These are phyloP conservation scores for Saturnispora halmiae DNA, from an alignment of 805 yeast genomes.

Conservation along the genomic window DNA sequence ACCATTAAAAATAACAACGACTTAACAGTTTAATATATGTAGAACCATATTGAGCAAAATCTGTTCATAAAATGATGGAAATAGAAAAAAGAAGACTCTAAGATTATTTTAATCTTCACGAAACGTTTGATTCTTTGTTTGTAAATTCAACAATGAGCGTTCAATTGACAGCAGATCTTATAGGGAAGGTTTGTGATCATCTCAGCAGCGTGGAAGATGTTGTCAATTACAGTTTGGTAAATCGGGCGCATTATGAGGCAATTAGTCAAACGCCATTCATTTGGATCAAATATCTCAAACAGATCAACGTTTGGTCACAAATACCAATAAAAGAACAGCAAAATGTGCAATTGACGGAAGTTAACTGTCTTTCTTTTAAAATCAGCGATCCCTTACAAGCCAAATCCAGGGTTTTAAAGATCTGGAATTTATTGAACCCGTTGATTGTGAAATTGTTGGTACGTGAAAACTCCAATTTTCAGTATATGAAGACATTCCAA, in stretches of 20 bases:
- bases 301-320: slow-evolving; percentile 23
- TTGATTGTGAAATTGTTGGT: slow-evolving; percentile 25
- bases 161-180: slow-evolving; percentile 12
- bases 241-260: slow-evolving; percentile 22
- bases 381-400: slow-evolving; percentile 22
- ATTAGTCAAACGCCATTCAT: slow-evolving; percentile 17
- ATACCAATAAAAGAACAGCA: no score
- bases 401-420: slow-evolving; percentile 19
- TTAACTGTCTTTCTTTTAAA: slow-evolving; percentile 21
- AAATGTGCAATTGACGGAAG: no score
- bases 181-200: slow-evolving; percentile 16
- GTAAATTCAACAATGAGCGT: no score
- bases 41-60: no score
- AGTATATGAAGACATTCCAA: slow-evolving; percentile 24
- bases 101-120: no score
- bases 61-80: no score
- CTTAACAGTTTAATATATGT: no score
- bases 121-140: no score
- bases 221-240: slow-evolving; percentile 22
- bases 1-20: no score
- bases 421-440: slow-evolving; percentile 25
- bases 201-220: slow-evolving; percentile 22
- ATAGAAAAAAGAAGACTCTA: no score
- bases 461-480: slow-evolving; percentile 29
- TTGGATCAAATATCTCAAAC: slow-evolving; percentile 22